Percentiles rank a stretch among this genome's conserved stretches.
phyloP scores from a whole-genome alignment of 2,329 filamentous ascomycete species.

The Claviceps pusilla region DNA sequence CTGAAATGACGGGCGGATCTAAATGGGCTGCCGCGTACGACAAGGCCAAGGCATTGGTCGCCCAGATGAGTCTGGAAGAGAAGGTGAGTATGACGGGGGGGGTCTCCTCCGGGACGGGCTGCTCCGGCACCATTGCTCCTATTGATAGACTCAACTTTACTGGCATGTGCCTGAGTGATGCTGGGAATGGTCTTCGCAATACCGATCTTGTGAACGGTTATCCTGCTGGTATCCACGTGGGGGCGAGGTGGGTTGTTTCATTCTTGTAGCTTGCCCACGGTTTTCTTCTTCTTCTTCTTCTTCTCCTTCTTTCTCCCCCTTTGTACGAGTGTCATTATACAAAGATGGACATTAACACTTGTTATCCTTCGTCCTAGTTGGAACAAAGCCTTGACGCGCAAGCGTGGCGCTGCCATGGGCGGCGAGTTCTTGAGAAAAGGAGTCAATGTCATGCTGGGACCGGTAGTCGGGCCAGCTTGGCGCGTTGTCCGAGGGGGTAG shows the following conservation, averaged over 20 bases:
- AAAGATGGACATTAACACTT: neutral
- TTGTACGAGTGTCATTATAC: too few species aligned
- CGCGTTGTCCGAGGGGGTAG: constrained; percentile 45
- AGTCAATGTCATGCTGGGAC: constrained; percentile 63
- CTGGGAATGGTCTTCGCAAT: constrained; percentile 27
- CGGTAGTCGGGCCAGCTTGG: constrained; percentile 54
- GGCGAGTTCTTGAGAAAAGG: constrained; percentile 63
- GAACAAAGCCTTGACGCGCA: constrained; percentile 55
- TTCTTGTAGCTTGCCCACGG: neutral
- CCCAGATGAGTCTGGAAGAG: constrained; percentile 57
- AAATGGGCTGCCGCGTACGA: constrained; percentile 53
- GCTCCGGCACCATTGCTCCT: constrained; percentile 29
- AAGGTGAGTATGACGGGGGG: constrained; percentile 69
- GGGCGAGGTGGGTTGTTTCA: constrained; percentile 17
- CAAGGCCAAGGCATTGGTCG: constrained; percentile 55
- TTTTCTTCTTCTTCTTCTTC: neutral
- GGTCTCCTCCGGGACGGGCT: constrained; percentile 35
- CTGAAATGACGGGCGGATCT: constrained; percentile 36
- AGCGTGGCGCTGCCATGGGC: constrained; percentile 59
- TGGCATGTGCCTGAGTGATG: constrained; percentile 30
- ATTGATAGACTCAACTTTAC: constrained; percentile 25
- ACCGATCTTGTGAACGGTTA: constrained; percentile 28
- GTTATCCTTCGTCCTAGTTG: constrained; percentile 27
- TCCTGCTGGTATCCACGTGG: constrained; percentile 26
- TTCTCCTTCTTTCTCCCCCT: neutral